Base-by-base conservation (phyloP, 805 yeast species). In the Myxozyma neglecta region DNA sequence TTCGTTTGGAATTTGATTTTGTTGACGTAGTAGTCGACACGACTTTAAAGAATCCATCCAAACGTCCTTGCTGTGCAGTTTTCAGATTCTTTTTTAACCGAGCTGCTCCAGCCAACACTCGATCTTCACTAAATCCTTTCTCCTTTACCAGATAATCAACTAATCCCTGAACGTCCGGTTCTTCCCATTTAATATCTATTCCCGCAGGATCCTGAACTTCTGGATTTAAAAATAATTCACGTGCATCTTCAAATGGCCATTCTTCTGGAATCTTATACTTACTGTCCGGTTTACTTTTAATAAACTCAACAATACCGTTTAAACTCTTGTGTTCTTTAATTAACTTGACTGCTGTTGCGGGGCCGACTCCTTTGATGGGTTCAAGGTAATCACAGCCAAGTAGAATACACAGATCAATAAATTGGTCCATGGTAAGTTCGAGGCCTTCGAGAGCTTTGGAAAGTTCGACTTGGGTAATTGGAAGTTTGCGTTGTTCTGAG, bases 351-450 rank as follows among this genome's bases (percentile, higher is more conserved):
- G 97, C 99, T 0, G 97, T 93, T 1, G 89, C 94, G 0, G 98
- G 98, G 8, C 99, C 99, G 63, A 94, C 87, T 29, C 99, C 99
- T 69, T 85, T 85, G 61, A 94, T 92, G 3, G 97, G 89, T 67
- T 93, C 97, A 76, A 97, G 90, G 75, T 94, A 94, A 77, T 94
- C 99, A 75, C 99, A 94, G 1, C 99, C 99, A 51, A 94, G 77
- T 70, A 94, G 79, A 46, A 94, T 93, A 77, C 99, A 92, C 69
- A 94, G 76, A 73, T 94, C 99, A 52, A 94, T 83, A 74, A 94
- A 94, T 61, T 90, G 87, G 24, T 54, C 61, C 61, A 62, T 60
- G 2, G 69, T 54, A 48, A 69, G 53, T n/a, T 81, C 93, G 63
- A 94, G 79, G 0, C 90, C 96, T 68, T 85, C 87, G 55, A 93